Evolutionary conservation across 78 protist genomes (phyloP).

Genomic region (Planoprotostelium fungivorum): DNA sequence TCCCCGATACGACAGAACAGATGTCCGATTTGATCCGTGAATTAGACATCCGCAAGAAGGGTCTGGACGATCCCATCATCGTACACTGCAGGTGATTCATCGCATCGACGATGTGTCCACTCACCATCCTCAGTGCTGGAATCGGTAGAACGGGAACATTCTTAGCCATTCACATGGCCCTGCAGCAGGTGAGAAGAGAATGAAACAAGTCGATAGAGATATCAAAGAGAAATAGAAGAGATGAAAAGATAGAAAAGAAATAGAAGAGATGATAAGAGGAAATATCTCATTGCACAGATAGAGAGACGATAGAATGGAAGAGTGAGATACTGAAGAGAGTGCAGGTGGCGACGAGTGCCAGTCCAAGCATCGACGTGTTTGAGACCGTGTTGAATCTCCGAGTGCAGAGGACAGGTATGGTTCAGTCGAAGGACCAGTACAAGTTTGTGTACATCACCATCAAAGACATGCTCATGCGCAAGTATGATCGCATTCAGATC

Average conservation of each 20-base stretch:
- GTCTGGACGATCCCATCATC: conserved; percentile 56
- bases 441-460: conserved; percentile 40
- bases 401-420: conserved; percentile 67
- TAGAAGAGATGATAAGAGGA: too few species aligned
- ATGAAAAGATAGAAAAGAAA: too few species aligned
- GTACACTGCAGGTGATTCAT: conserved; percentile 57
- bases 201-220: too few species aligned
- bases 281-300: too few species aligned
- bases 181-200: neutral
- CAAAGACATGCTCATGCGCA: conserved; percentile 26
- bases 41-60: neutral
- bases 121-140: conserved; percentile 40
- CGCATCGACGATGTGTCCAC: neutral
- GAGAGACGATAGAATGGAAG: too few species aligned
- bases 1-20: neutral
- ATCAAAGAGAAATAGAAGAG: too few species aligned
- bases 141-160: conserved; percentile 78
- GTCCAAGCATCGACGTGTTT: neutral
- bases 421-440: conserved; percentile 65
- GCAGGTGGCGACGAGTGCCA: neutral
- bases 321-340: too few species aligned
- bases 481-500: neutral
- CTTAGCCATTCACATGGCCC: conserved; percentile 45
- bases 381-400: conserved; percentile 30
- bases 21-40: neutral